Conservation (phyloP, 345 rosid species). For the Salix viminalis region DNA sequence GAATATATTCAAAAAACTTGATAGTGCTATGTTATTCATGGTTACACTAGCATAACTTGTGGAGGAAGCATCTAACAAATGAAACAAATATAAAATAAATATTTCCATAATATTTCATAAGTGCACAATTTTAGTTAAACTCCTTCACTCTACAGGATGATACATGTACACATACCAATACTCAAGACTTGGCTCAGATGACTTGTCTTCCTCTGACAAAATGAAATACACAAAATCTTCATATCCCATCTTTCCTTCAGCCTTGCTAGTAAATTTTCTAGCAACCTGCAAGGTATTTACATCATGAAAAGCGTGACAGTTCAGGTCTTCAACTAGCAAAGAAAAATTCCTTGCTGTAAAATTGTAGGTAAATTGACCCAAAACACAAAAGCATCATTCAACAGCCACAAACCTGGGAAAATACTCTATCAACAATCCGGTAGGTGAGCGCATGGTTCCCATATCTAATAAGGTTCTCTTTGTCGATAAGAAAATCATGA, state of each 20-base stretch:
- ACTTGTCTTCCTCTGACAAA: constrained; percentile 92
- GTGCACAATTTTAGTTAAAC: background rate
- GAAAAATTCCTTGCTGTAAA: background rate
- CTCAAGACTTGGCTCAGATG: constrained; percentile 93
- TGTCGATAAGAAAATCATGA: constrained; percentile 95
- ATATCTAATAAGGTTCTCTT: constrained; percentile 94
- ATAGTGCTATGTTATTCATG: background rate
- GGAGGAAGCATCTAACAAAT: background rate
- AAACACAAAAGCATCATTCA: constrained; percentile 15
- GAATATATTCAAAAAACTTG: background rate
- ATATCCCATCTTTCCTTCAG: constrained; percentile 91
- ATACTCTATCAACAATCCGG: constrained; percentile 85
- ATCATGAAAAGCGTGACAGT: background rate
- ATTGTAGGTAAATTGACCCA: background rate
- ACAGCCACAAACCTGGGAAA: constrained; percentile 74
- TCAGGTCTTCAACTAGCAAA: background rate
- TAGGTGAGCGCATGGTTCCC: constrained; percentile 97
- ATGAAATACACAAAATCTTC: constrained; percentile 96
- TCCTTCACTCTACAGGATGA: background rate
- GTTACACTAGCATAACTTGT: background rate
- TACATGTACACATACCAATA: constrained; percentile 51
- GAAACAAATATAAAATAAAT: background rate
- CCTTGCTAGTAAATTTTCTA: constrained; percentile 77
- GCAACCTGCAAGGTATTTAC: constrained; percentile 46
- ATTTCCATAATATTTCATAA: background rate